Percentiles rank a stretch among this genome's conserved stretches.
Evolutionary conservation across 495 filamentous ascomycete genomes (phyloP).

Genomic region (Daldinia vernicosa): DNA sequence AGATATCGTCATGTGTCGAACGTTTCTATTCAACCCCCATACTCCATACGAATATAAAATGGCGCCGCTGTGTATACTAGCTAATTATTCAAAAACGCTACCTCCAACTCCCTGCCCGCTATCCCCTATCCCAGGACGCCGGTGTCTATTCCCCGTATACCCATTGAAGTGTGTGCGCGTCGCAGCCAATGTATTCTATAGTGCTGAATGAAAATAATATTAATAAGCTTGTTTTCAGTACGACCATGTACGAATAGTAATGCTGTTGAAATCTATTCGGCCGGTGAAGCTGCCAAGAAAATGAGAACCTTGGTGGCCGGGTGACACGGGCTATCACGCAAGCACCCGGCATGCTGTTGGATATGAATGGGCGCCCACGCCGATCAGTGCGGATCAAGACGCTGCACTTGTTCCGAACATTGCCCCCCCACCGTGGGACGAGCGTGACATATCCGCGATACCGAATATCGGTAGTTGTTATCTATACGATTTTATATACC

Average conservation of each 20-base stretch:
- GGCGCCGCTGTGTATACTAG: no score
- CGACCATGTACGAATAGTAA: conserved; percentile 1
- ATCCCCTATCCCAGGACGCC: neutral
- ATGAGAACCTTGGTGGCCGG: conserved; percentile 31
- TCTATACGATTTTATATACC: conserved; percentile 64
- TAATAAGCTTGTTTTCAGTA: conserved; percentile 6
- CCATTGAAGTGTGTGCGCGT: conserved; percentile 25
- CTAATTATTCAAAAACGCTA: neutral
- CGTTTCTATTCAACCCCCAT: no score
- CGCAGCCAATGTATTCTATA: conserved; percentile 29
- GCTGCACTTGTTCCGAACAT: neutral
- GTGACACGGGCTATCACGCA: conserved; percentile 2
- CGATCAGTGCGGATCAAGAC: neutral
- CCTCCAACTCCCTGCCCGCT: neutral
- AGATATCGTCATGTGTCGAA: no score
- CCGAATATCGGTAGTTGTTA: neutral
- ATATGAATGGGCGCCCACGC: conserved; percentile 5
- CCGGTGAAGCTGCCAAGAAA: conserved; percentile 7
- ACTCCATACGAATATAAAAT: no score
- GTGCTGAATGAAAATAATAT: neutral
- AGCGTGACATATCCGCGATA: neutral
- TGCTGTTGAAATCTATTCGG: neutral
- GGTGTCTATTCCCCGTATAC: neutral
- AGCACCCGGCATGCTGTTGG: neutral
- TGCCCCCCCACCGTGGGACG: neutral